Percentiles rank a stretch among this genome's conserved stretches.
These are phyloP conservation scores for Polyplosphaeria fusca DNA, from an alignment of 495 filamentous ascomycete species.

Conservation along the genomic window DNA sequence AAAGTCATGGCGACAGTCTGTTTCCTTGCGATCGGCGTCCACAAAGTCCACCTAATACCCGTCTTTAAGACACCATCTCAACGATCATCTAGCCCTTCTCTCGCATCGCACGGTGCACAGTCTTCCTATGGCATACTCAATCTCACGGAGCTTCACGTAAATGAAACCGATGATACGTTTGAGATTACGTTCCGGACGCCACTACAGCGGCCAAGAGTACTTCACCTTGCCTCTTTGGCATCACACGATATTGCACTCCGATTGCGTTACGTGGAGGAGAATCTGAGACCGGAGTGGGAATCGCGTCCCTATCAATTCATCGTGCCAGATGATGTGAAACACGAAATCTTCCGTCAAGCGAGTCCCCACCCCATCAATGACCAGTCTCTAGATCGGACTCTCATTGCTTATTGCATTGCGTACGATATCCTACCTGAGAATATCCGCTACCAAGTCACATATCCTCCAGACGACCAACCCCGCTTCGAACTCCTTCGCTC, in stretches of 20 bases:
- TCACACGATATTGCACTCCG: slow-evolving; percentile 73
- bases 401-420: slow-evolving; percentile 81
- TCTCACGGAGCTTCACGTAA: slow-evolving; percentile 63
- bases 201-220: slow-evolving; percentile 56
- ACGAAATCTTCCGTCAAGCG: slow-evolving; percentile 56
- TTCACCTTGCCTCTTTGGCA: slow-evolving; percentile 76
- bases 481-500: slow-evolving; percentile 77
- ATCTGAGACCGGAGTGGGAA: slow-evolving; percentile 81
- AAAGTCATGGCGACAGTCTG: slow-evolving; percentile 70
- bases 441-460: slow-evolving; percentile 57
- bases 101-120: slow-evolving; percentile 49
- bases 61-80: slow-evolving; percentile 57
- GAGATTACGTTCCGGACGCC: slow-evolving; percentile 77
- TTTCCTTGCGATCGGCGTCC: slow-evolving; percentile 80
- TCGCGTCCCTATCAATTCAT: slow-evolving; percentile 62
- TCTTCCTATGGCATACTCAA: slow-evolving; percentile 72
- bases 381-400: slow-evolving; percentile 73
- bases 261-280: slow-evolving; percentile 69
- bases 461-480: slow-evolving; percentile 75
- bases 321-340: slow-evolving; percentile 61
- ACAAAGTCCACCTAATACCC: slow-evolving; percentile 78
- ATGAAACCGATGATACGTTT: slow-evolving; percentile 77
- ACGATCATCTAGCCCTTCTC: slow-evolving; percentile 54
- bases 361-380: slow-evolving; percentile 67
- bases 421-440: slow-evolving; percentile 50